Conservation (phyloP, 202 grass and related monocot genomes). For the Carex sylvatica region DNA sequence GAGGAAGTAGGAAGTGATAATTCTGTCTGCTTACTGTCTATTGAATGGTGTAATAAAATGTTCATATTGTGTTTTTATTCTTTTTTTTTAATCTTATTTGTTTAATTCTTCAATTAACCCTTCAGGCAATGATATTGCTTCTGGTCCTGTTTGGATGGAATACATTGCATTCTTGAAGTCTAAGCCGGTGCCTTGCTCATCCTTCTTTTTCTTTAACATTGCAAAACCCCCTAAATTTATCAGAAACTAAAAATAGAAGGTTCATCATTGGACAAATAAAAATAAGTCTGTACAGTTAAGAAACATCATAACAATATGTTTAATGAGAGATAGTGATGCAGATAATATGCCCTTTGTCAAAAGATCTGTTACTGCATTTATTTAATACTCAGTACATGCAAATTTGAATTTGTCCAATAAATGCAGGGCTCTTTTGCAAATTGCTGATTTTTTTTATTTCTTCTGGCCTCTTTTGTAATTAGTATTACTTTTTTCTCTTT, state of each 20-base stretch:
- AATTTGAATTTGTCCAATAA: conserved; percentile 79
- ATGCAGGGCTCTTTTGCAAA: conserved; percentile 51
- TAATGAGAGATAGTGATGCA: not conserved
- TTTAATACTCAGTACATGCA: conserved; percentile 72
- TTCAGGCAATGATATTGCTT: conserved; percentile 88
- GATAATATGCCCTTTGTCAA: conserved; percentile 14
- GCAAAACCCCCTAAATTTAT: not conserved
- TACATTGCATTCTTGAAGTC: conserved; percentile 94
- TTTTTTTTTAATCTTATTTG: not conserved
- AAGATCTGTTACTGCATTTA: conserved; percentile 48
- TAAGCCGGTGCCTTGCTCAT: conserved; percentile 59
- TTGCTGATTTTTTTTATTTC: conserved; percentile 16
- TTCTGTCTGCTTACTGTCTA: not conserved
- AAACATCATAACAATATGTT: not conserved
- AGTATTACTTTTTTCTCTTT: conserved; percentile 9
- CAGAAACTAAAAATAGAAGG: not conserved
- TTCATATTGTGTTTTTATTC: not conserved
- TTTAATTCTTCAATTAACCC: conserved; percentile 19
- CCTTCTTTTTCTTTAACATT: conserved; percentile 2
- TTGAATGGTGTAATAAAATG: not conserved
- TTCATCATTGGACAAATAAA: not conserved
- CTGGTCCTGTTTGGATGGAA: conserved; percentile 93
- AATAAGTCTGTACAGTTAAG: not conserved
- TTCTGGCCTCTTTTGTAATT: not conserved
- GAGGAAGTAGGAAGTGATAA: not conserved